Percentiles rank a stretch among this genome's conserved stretches.
These are phyloP conservation scores for Lecanosticta acicola DNA, from an alignment of 2,329 filamentous ascomycete genomes.

Conservation along the genomic window DNA sequence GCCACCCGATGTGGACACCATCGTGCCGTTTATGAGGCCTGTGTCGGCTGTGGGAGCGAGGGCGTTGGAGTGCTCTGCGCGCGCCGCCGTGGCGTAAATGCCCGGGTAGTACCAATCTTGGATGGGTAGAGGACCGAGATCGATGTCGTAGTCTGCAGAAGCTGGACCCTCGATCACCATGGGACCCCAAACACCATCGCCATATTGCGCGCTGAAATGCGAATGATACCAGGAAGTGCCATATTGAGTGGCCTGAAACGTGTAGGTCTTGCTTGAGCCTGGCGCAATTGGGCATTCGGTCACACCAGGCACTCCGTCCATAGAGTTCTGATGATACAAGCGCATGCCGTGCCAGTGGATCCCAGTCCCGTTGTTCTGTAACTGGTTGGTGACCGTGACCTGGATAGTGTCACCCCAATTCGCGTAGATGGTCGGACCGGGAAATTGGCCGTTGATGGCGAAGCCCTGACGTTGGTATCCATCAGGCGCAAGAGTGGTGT, in stretches of 20 bases:
- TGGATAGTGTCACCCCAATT: constrained; percentile 35
- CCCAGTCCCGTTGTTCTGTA: constrained; percentile 53
- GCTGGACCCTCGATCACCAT: constrained; percentile 59
- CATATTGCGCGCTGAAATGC: constrained; percentile 51
- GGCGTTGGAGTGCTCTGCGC: constrained; percentile 28
- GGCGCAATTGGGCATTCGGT: constrained; percentile 46
- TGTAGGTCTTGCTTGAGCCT: constrained; percentile 52
- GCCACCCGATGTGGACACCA: constrained; percentile 31
- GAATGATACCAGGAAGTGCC: constrained; percentile 46
- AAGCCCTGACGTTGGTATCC: constrained; percentile 32
- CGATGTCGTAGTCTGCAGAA: constrained; percentile 56
- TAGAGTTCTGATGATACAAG: constrained; percentile 50
- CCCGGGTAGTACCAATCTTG: constrained; percentile 52
- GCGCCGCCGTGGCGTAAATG: constrained; percentile 23
- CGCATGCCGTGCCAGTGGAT: constrained; percentile 61
- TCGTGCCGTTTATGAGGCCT: constrained; percentile 40
- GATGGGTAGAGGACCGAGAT: constrained; percentile 55
- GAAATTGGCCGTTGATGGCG: constrained; percentile 59
- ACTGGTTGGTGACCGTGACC: constrained; percentile 53
- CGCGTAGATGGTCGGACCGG: constrained; percentile 42
- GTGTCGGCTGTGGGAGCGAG: constrained; percentile 46
- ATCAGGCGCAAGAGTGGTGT: constrained; percentile 43
- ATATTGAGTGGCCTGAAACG: constrained; percentile 49
- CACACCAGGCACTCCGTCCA: constrained; percentile 53
- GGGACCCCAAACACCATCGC: constrained; percentile 55